Percentiles rank a stretch among this genome's conserved stretches.
Evolutionary conservation across 2,329 filamentous ascomycete genomes (phyloP).

Genomic region (Exophiala oligosperma): DNA sequence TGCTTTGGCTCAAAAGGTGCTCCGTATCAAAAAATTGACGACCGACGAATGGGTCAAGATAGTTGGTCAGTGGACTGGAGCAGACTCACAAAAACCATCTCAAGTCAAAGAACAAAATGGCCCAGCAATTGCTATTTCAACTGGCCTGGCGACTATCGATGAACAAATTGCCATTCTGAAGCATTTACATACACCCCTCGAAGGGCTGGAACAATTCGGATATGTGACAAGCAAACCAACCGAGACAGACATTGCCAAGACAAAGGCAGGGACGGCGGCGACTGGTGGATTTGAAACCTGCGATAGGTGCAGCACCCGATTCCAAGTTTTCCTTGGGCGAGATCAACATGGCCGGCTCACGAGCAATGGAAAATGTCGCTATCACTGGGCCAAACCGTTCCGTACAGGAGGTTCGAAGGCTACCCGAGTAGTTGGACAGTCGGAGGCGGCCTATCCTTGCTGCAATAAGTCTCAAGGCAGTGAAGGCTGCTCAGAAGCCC

Average conservation of each 20-base stretch:
- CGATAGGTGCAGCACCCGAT: slow-evolving; percentile 80
- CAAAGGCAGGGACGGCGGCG: slow-evolving; percentile 63
- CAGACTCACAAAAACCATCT: not conserved
- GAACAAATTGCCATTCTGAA: slow-evolving; percentile 69
- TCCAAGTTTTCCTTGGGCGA: slow-evolving; percentile 88
- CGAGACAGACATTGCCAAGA: slow-evolving; percentile 64
- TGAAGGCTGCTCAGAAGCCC: slow-evolving; percentile 68
- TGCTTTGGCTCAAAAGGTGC: slow-evolving; percentile 77
- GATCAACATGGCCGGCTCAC: slow-evolving; percentile 74
- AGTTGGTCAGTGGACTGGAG: slow-evolving; percentile 41
- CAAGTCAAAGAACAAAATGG: slow-evolving; percentile 8
- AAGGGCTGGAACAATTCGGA: slow-evolving; percentile 65
- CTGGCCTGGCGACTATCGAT: slow-evolving; percentile 57
- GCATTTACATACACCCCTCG: slow-evolving; percentile 64
- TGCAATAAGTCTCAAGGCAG: slow-evolving; percentile 75
- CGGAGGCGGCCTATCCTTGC: slow-evolving; percentile 70
- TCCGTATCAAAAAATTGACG: slow-evolving; percentile 73
- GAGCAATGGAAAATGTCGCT: slow-evolving; percentile 73
- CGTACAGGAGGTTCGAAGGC: slow-evolving; percentile 56
- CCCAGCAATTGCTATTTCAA: slow-evolving; percentile 2
- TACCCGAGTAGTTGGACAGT: slow-evolving; percentile 56
- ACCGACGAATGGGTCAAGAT: slow-evolving; percentile 70
- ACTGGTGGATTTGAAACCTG: slow-evolving; percentile 82
- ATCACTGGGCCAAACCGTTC: slow-evolving; percentile 75
- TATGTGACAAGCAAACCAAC: slow-evolving; percentile 73